Conservation (phyloP, 192 early-diverging fungal species). For the Phlyctochytrium arcticum region DNA sequence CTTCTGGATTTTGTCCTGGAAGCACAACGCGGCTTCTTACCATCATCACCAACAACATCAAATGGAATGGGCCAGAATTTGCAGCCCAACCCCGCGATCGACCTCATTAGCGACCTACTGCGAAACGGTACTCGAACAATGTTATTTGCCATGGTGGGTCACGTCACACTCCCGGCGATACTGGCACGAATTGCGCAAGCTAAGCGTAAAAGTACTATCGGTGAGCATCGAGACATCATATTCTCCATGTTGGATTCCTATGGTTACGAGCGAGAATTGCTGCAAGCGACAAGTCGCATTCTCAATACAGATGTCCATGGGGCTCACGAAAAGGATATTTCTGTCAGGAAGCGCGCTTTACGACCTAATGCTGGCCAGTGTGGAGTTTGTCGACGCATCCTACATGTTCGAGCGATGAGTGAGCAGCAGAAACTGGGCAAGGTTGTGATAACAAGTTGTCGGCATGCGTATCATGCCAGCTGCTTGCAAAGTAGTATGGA, state of each 20-base stretch:
- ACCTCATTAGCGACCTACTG: not conserved
- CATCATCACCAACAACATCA: not conserved
- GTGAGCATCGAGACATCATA: constrained; percentile 29
- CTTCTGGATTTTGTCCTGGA: constrained; percentile 33
- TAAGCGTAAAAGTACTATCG: constrained; percentile 14
- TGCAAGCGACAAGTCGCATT: constrained; percentile 31
- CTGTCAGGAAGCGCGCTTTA: constrained; percentile 10
- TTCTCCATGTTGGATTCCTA: constrained; percentile 37
- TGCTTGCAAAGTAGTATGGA: constrained; percentile 38
- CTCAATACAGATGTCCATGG: constrained; percentile 25
- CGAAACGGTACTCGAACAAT: not conserved
- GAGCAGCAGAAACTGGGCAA: constrained; percentile 22
- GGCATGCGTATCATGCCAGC: constrained; percentile 39
- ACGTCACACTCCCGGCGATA: constrained; percentile 28
- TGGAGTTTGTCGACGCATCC: constrained; percentile 31
- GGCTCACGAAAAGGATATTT: not conserved
- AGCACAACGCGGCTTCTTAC: constrained; percentile 13
- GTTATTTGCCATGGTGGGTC: constrained; percentile 31
- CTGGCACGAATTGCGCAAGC: constrained; percentile 27
- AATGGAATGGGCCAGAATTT: no score
- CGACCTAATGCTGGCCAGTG: constrained; percentile 43
- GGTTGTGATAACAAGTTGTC: constrained; percentile 37
- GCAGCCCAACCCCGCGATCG: not conserved
- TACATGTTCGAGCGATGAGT: constrained; percentile 40
- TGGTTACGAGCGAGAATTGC: constrained; percentile 30